These are phyloP conservation scores for Tuber aestivum DNA, from an alignment of 495 filamentous ascomycete genomes.

Conservation along the genomic window DNA sequence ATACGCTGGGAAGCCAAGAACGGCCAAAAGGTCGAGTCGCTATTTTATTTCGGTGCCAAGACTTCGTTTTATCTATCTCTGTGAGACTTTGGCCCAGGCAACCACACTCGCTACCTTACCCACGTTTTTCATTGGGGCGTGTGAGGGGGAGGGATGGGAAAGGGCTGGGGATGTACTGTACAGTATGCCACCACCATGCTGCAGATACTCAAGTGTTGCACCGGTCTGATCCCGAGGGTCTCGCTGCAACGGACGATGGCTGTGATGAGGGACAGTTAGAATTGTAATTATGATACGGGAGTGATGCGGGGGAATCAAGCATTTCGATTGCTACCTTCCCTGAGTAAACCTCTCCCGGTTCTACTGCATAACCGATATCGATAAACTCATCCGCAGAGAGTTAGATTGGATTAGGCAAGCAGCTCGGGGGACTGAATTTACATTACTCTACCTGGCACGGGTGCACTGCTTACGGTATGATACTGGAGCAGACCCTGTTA, in stretches of 20 bases:
- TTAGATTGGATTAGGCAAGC: background rate
- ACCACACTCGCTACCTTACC: background rate
- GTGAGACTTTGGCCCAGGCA: no score
- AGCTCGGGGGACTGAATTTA: background rate
- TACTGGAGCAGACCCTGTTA: no score
- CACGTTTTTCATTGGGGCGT: background rate
- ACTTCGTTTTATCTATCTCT: background rate
- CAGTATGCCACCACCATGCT: background rate
- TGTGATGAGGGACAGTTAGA: background rate
- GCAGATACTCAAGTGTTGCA: background rate
- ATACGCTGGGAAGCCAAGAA: background rate
- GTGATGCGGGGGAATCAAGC: background rate
- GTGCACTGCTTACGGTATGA: no score
- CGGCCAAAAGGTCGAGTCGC: background rate
- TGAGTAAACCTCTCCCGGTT: background rate
- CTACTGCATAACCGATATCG: constrained; percentile 1
- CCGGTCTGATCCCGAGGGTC: background rate
- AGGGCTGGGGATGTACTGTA: background rate
- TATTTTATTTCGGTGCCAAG: background rate
- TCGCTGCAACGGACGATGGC: background rate
- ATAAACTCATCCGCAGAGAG: background rate
- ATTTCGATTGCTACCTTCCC: constrained; percentile 4
- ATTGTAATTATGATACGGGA: background rate
- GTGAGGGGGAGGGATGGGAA: background rate
- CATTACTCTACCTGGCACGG: no score